These are phyloP conservation scores for Penicillium manginii DNA, from an alignment of 495 filamentous ascomycete genomes.

Conservation along the genomic window DNA sequence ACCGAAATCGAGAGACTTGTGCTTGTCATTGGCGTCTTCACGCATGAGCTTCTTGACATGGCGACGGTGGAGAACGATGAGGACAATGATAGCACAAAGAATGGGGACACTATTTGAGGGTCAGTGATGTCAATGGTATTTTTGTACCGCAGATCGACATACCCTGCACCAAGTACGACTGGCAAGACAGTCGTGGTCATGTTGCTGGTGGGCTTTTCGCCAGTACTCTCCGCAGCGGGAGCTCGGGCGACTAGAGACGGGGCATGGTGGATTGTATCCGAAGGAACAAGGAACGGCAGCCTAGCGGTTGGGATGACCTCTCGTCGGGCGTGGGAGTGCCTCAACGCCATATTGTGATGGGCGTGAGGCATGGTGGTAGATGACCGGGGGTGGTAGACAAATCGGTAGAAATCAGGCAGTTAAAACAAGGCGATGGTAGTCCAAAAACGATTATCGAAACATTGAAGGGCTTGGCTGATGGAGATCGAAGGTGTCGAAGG, in stretches of 20 bases:
- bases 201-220: constrained; percentile 53
- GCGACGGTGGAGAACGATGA: constrained; percentile 78
- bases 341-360: constrained; percentile 32
- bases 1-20: constrained; percentile 94
- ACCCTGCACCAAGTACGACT: constrained; percentile 82
- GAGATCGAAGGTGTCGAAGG: neutral
- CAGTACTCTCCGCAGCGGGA: constrained; percentile 21
- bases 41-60: constrained; percentile 69
- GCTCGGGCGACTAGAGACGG: constrained; percentile 38
- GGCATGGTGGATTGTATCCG: constrained; percentile 3
- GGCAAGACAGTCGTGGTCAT: constrained; percentile 67
- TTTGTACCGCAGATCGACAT: constrained; percentile 47
- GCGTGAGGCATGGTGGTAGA: constrained; percentile 34
- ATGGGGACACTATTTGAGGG: constrained; percentile 69
- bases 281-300: constrained; percentile 29
- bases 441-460: constrained; percentile 20
- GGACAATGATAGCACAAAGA: constrained; percentile 63
- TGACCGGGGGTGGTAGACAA: neutral
- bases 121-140: too few species aligned
- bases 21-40: constrained; percentile 86
- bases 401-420: neutral
- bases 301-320: constrained; percentile 34
- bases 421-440: constrained; percentile 7
- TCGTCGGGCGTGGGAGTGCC: constrained; percentile 27
- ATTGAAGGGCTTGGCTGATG: constrained; percentile 13